Evolutionary conservation across 331 rosid species (phyloP).

Genomic region (Arachis monticola): DNA sequence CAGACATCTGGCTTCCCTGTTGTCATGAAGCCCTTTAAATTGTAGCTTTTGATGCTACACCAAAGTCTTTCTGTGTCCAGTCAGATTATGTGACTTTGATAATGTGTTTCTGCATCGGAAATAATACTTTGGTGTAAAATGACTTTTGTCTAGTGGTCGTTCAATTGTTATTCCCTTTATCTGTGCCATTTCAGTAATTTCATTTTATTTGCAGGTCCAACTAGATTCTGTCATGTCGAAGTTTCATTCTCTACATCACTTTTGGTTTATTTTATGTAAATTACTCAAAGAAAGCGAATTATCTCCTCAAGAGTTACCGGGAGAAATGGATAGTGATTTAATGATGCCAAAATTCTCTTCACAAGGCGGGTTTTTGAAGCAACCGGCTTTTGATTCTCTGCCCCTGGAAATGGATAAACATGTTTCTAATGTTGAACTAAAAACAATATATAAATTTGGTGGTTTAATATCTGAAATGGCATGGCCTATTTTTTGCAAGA

Average conservation of each 20-base stretch:
- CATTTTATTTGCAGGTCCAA: slow-evolving; percentile 63
- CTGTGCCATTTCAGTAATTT: slow-evolving; percentile 39
- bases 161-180: slow-evolving; percentile 3
- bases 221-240: slow-evolving; percentile 68
- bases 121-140: slow-evolving; percentile 29
- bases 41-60: slow-evolving; percentile 8
- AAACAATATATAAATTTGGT: slow-evolving; percentile 55
- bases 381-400: slow-evolving; percentile 59
- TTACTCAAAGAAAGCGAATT: slow-evolving; percentile 67
- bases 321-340: slow-evolving; percentile 41
- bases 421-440: slow-evolving; percentile 46
- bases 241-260: slow-evolving; percentile 82
- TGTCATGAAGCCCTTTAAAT: slow-evolving; percentile 3
- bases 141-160: slow-evolving; percentile 15
- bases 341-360: slow-evolving; percentile 54
- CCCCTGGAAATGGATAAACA: slow-evolving; percentile 45
- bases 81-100: slow-evolving; percentile 25
- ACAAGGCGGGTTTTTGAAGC: slow-evolving; percentile 93
- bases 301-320: slow-evolving; percentile 43
- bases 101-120: slow-evolving; percentile 24
- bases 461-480: slow-evolving; percentile 66
- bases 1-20: slow-evolving; percentile 2
- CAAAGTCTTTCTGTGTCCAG: slow-evolving; percentile 19
- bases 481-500: slow-evolving; percentile 77
- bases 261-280: slow-evolving; percentile 89